Evolutionary conservation across 192 early-diverging fungal genomes (phyloP).

Genomic region (Entomortierella beljakovae): DNA sequence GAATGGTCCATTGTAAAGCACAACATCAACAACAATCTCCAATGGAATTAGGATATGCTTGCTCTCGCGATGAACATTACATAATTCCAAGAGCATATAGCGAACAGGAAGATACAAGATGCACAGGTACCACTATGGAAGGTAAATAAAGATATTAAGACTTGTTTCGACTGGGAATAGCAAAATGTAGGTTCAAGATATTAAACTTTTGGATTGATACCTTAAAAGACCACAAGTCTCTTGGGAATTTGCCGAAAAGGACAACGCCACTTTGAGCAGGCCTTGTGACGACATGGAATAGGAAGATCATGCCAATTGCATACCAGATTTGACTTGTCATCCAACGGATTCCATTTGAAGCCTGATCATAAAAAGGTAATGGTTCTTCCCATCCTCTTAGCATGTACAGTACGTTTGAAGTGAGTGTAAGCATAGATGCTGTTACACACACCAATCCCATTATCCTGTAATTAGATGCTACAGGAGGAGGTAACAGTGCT

Average conservation of each 20-base stretch:
- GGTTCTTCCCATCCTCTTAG: conserved; percentile 53
- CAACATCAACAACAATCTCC: conserved; percentile 47
- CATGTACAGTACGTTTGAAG: conserved; percentile 51
- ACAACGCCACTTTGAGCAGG: conserved; percentile 51
- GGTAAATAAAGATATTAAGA: not conserved
- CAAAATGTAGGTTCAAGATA: not conserved
- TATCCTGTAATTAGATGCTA: conserved; percentile 28
- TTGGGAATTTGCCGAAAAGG: conserved; percentile 43
- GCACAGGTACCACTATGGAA: conserved; percentile 43
- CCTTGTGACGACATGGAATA: conserved; percentile 51
- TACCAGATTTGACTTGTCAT: conserved; percentile 55
- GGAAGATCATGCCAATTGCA: conserved; percentile 53
- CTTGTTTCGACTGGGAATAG: too few species aligned
- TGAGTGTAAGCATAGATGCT: conserved; percentile 30
- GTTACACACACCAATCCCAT: conserved; percentile 41
- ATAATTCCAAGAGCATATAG: conserved; percentile 33
- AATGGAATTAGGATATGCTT: conserved; percentile 43
- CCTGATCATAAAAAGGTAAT: conserved; percentile 43
- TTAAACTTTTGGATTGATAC: conserved; percentile 1
- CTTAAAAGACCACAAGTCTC: conserved; percentile 46
- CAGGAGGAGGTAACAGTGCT: conserved; percentile 44
- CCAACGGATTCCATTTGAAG: conserved; percentile 43
- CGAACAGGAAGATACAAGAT: conserved; percentile 44
- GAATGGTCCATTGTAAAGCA: conserved; percentile 52
- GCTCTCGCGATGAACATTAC: conserved; percentile 31